Evolutionary conservation across 805 yeast genomes (phyloP).

Genomic region (Suhomyces prunicola): DNA sequence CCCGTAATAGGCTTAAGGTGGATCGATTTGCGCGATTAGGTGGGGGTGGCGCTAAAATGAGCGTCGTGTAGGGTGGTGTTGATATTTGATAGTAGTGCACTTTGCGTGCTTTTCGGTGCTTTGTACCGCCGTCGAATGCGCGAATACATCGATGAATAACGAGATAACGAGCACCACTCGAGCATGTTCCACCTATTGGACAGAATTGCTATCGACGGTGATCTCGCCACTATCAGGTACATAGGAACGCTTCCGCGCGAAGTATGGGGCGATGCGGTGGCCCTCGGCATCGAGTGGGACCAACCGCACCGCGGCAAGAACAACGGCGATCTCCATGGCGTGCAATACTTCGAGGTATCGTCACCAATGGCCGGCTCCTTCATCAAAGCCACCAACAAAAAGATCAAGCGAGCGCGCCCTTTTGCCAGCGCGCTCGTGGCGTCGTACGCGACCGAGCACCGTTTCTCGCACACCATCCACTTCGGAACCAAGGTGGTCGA

Average conservation of each 20-base stretch:
- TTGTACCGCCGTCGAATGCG: too few relatives aligned
- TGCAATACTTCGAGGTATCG: constrained; percentile 47
- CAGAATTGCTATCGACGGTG: constrained; percentile 2
- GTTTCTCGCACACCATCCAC: constrained; percentile 25
- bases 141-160: too few relatives aligned
- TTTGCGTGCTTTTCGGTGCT: too few relatives aligned
- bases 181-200: constrained; percentile 1
- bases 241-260: constrained; percentile 12
- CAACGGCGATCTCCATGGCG: constrained; percentile 56
- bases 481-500: constrained; percentile 61
- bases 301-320: constrained; percentile 65
- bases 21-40: too few relatives aligned
- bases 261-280: constrained; percentile 51
- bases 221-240: constrained; percentile 61
- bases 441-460: constrained; percentile 40
- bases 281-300: constrained; percentile 90
- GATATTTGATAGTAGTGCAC: too few relatives aligned
- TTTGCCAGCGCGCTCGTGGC: constrained; percentile 50
- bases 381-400: constrained; percentile 43
- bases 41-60: too few relatives aligned
- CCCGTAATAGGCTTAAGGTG: too few relatives aligned
- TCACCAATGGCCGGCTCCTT: constrained; percentile 60
- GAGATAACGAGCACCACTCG: too few relatives aligned
- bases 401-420: constrained; percentile 23
- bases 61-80: too few relatives aligned